These are phyloP conservation scores for Pontederia paniculata DNA, from an alignment of 176 grass and related monocot genomes.

Conservation along the genomic window DNA sequence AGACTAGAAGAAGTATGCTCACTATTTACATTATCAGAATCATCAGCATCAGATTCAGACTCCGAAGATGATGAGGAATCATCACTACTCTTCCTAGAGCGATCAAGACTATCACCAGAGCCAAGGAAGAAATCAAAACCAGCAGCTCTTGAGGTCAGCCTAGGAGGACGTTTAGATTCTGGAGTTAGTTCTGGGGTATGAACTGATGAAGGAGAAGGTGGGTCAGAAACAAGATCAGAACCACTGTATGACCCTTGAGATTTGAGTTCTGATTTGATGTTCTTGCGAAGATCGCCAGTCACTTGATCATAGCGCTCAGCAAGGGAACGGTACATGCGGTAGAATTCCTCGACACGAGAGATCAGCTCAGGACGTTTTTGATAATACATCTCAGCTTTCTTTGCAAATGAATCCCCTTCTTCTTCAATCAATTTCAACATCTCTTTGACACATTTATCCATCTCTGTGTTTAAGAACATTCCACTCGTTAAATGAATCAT, in stretches of 20 bases:
- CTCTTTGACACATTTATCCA: slow-evolving; percentile 89
- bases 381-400: slow-evolving; percentile 94
- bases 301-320: slow-evolving; percentile 90
- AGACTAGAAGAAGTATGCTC: slow-evolving; percentile 32
- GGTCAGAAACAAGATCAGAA: slow-evolving; percentile 49
- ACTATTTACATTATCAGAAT: slow-evolving; percentile 32
- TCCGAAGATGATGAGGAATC: slow-evolving; percentile 43
- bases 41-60: slow-evolving; percentile 43
- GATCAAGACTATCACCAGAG: slow-evolving; percentile 11
- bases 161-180: not conserved
- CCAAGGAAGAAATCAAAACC: slow-evolving; percentile 16
- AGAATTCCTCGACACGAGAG: slow-evolving; percentile 72
- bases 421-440: slow-evolving; percentile 90
- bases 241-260: slow-evolving; percentile 44
- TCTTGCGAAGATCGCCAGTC: slow-evolving; percentile 65
- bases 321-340: slow-evolving; percentile 88
- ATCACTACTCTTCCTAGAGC: slow-evolving; percentile 52
- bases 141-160: not conserved
- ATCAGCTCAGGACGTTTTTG: slow-evolving; percentile 57
- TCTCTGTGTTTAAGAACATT: slow-evolving; percentile 39
- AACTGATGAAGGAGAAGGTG: slow-evolving; percentile 10
- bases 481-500: too few relatives aligned
- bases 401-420: slow-evolving; percentile 85
- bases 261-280: slow-evolving; percentile 51
- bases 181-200: not conserved